A percentile compares a stretch with the other conserved stretches of the same genome.
These are phyloP conservation scores for Colletotrichum paranaense DNA, from an alignment of 2,329 filamentous ascomycete species.

Conservation along the genomic window DNA sequence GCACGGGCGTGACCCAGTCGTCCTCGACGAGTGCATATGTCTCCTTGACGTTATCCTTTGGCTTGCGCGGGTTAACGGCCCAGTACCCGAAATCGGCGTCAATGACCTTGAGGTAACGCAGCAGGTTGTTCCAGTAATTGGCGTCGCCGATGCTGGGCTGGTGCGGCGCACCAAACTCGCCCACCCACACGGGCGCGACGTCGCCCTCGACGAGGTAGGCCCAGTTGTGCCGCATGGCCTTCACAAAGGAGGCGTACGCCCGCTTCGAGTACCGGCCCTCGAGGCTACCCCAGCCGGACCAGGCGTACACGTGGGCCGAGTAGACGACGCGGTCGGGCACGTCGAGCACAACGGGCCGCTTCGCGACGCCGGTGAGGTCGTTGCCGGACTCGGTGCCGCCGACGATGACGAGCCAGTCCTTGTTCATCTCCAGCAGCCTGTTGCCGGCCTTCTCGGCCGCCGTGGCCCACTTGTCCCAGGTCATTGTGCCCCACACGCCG, in stretches of 20 bases:
- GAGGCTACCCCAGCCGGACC: constrained; percentile 76
- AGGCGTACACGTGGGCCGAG: constrained; percentile 75
- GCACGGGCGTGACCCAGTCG: constrained; percentile 71
- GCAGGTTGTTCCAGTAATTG: constrained; percentile 74
- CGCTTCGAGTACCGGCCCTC: constrained; percentile 71
- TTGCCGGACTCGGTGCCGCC: constrained; percentile 76
- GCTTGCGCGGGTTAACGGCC: constrained; percentile 76
- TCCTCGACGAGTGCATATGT: constrained; percentile 71
- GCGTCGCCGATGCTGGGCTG: constrained; percentile 65
- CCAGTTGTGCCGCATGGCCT: constrained; percentile 74
- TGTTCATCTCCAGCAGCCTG: constrained; percentile 67
- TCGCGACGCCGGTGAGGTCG: constrained; percentile 67
- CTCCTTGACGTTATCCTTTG: constrained; percentile 66
- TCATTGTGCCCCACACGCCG: constrained; percentile 76
- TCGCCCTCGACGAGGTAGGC: constrained; percentile 69
- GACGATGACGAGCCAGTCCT: constrained; percentile 74
- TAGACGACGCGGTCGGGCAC: constrained; percentile 70
- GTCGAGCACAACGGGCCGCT: constrained; percentile 68
- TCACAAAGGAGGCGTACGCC: constrained; percentile 70
- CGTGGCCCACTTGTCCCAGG: constrained; percentile 72
- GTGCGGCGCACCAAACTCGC: constrained; percentile 72
- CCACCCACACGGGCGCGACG: constrained; percentile 74
- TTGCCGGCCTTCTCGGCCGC: constrained; percentile 74
- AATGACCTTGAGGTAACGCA: constrained; percentile 66
- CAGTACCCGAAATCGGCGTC: constrained; percentile 78